Percentiles rank a stretch among this genome's conserved stretches.
phyloP scores from a whole-genome alignment of 352 stramenopile species.

The Globisporangium recalcitrans region DNA sequence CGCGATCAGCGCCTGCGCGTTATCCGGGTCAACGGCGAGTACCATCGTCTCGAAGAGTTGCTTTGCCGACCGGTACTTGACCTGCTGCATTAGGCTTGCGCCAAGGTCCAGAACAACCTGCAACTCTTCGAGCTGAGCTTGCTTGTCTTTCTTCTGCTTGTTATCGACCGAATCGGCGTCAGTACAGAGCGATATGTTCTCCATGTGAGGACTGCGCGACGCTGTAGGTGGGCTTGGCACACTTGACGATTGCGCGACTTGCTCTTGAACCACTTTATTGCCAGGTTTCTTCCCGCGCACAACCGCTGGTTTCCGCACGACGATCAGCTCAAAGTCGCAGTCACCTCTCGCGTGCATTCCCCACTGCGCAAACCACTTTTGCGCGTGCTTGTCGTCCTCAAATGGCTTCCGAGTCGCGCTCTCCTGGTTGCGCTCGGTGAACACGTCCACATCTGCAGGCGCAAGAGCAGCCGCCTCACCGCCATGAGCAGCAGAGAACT shows the following conservation, averaged over 20 bases:
- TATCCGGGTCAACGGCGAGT: conserved; percentile 27
- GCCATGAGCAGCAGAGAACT: conserved; percentile 24
- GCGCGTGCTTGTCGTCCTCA: conserved; percentile 5
- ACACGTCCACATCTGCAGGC: conserved; percentile 31
- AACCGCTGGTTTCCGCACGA: conserved; percentile 16
- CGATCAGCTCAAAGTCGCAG: conserved; percentile 38
- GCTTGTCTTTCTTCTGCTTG: not conserved
- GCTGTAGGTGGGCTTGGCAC: not conserved
- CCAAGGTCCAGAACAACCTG: conserved; percentile 32
- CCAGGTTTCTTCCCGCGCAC: not conserved
- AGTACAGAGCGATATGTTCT: not conserved
- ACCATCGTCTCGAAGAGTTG: conserved; percentile 47
- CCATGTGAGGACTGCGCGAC: not conserved
- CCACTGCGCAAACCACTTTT: conserved; percentile 6
- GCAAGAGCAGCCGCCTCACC: conserved; percentile 13
- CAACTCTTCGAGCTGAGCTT: conserved; percentile 10
- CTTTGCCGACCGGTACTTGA: conserved; percentile 38
- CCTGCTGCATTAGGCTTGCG: conserved; percentile 33
- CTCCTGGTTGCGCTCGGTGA: conserved; percentile 37
- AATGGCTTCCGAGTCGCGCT: not conserved
- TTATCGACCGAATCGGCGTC: not conserved
- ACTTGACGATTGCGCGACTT: not conserved
- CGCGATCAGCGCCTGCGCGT: conserved; percentile 44
- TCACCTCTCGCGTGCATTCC: not conserved
- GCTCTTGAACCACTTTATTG: not conserved